phyloP scores from a whole-genome alignment of 2,329 filamentous ascomycete genomes.

The Aspergillus alliaceus region DNA sequence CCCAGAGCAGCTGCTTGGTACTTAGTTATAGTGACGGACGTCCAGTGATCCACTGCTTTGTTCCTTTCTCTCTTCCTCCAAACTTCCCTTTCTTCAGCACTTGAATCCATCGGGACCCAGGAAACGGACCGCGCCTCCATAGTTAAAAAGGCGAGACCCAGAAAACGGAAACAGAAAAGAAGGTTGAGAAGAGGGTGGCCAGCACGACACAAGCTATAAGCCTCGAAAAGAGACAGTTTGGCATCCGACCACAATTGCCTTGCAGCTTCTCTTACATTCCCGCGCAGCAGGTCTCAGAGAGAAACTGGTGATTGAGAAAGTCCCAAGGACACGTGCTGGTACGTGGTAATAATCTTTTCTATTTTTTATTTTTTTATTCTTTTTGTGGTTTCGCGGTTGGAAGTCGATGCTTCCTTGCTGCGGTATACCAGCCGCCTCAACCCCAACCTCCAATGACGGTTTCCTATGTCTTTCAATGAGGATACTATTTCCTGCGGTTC shows the following conservation, averaged over 20 bases:
- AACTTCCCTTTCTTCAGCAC: constrained; percentile 8
- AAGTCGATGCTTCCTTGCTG: constrained; percentile 8
- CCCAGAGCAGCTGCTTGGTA: constrained; percentile 6
- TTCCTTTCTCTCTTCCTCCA: constrained; percentile 6
- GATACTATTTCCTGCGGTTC: constrained; percentile 1
- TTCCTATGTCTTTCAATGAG: constrained; percentile 8
- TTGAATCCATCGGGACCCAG: constrained; percentile 8
- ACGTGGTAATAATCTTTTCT: constrained; percentile 16
- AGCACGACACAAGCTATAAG: constrained; percentile 9
- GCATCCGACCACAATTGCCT: constrained; percentile 18
- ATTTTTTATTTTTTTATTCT: constrained; percentile 1
- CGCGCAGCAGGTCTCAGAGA: constrained; percentile 19
- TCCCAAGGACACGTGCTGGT: constrained; percentile 20
- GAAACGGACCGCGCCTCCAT: constrained; percentile 9
- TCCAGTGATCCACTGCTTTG: constrained; percentile 15
- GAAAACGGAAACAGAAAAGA: background rate
- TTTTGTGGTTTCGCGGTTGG: background rate
- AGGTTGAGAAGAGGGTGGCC: background rate
- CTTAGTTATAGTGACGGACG: constrained; percentile 17
- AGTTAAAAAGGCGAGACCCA: constrained; percentile 5
- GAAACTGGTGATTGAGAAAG: constrained; percentile 11
- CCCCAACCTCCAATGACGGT: constrained; percentile 7
- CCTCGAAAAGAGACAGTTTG: constrained; percentile 15
- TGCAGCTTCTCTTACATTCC: constrained; percentile 23
- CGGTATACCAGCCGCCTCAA: constrained; percentile 10